Percentiles rank a stretch among this genome's conserved stretches.
Evolutionary conservation across 352 stramenopile genomes (phyloP).

Genomic region (Pythium angustatum): DNA sequence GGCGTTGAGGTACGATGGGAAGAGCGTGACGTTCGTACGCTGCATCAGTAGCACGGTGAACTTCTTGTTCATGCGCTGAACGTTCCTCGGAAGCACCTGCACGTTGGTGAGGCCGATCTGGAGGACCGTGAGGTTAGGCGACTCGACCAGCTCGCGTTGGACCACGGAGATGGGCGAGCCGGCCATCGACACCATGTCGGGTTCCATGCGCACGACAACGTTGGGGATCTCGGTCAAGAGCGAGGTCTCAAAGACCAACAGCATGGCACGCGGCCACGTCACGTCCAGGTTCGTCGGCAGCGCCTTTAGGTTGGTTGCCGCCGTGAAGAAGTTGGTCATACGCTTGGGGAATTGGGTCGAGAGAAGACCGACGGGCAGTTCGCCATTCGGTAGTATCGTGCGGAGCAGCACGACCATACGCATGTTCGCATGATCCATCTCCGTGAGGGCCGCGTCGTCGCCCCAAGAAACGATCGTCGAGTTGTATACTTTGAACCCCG

Average conservation of each 20-base stretch:
- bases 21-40: slow-evolving; percentile 15
- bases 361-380: slow-evolving; percentile 10
- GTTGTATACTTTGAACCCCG: slow-evolving; percentile 25
- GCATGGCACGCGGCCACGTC: slow-evolving; percentile 2
- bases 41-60: slow-evolving; percentile 11
- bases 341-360: slow-evolving; percentile 6
- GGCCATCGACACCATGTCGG: slow-evolving; percentile 5
- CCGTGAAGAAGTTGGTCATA: slow-evolving; percentile 8
- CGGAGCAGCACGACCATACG: slow-evolving; percentile 1
- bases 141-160: slow-evolving; percentile 6
- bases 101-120: slow-evolving; percentile 12
- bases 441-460: not conserved
- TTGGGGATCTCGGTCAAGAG: slow-evolving; percentile 12
- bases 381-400: not conserved
- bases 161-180: slow-evolving; percentile 4
- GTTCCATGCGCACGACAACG: slow-evolving; percentile 8
- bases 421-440: not conserved
- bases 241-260: slow-evolving; percentile 20
- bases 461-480: slow-evolving; percentile 10
- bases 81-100: not conserved
- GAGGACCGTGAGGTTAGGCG: slow-evolving; percentile 8
- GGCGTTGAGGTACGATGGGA: slow-evolving; percentile 11
- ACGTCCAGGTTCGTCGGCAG: slow-evolving; percentile 11
- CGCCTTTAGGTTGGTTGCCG: slow-evolving; percentile 11
- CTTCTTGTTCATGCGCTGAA: not conserved